These are phyloP conservation scores for Medicago arabica DNA, from an alignment of 306 rosid genomes.

Conservation along the genomic window DNA sequence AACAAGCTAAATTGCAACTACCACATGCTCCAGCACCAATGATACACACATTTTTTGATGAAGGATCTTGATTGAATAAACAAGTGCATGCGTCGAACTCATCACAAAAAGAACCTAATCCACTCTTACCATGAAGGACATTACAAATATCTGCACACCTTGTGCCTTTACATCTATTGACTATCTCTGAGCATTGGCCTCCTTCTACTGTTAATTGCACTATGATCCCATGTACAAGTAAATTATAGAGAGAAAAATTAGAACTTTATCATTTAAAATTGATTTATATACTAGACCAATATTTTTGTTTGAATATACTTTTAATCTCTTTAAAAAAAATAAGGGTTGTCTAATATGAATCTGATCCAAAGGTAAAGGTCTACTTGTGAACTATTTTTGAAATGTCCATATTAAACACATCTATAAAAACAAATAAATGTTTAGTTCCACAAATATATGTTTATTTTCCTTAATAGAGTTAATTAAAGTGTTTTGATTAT, in stretches of 20 bases:
- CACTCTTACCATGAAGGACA: background rate
- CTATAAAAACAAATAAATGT: too few species aligned
- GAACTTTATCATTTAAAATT: background rate
- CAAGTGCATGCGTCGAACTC: background rate
- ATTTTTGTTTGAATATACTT: too few species aligned
- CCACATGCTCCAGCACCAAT: background rate
- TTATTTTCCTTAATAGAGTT: too few species aligned
- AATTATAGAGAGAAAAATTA: background rate
- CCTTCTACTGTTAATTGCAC: background rate
- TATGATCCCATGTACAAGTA: background rate
- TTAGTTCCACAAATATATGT: too few species aligned
- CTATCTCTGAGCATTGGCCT: background rate
- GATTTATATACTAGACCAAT: too few species aligned
- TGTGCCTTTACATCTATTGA: background rate
- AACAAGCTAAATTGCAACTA: background rate
- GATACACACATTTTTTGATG: background rate
- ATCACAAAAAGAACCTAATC: background rate
- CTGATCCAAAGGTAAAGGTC: too few species aligned
- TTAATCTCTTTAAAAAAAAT: too few species aligned
- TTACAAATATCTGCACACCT: too few species aligned
- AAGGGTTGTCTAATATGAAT: too few species aligned
- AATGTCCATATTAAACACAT: too few species aligned
- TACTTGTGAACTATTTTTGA: too few species aligned
- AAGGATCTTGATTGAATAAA: background rate
- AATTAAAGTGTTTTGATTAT: too few species aligned